Conservation (phyloP, 495 filamentous ascomycete species). For the Xylaria intraflava region DNA sequence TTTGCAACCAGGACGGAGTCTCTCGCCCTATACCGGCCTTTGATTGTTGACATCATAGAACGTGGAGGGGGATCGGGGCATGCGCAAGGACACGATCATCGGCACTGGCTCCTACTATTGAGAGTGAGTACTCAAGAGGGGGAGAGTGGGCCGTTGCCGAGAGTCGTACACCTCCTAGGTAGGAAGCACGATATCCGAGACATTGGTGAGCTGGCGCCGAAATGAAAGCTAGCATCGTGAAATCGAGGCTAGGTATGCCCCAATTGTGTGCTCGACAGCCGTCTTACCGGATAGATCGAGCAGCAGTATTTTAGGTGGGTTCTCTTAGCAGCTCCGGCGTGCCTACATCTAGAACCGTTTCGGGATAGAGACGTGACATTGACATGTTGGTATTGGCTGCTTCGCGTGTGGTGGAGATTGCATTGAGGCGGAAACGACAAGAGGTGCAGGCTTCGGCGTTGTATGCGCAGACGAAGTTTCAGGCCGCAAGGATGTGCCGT, state of each 20-base stretch:
- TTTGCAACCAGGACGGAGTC: too few species aligned
- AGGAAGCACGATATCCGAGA: not conserved
- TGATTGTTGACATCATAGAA: not conserved
- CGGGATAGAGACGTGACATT: not conserved
- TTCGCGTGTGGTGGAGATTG: not conserved
- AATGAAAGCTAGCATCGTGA: not conserved
- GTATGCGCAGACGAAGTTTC: not conserved
- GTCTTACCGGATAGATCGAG: not conserved
- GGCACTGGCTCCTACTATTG: not conserved
- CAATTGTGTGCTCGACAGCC: not conserved
- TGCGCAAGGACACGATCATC: not conserved
- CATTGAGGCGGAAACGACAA: not conserved
- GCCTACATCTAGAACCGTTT: not conserved
- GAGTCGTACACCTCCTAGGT: not conserved
- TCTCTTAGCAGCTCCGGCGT: not conserved
- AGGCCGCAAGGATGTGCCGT: not conserved
- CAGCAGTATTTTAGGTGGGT: not conserved
- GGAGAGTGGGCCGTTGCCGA: not conserved
- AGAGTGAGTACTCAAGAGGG: not conserved
- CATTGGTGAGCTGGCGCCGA: not conserved
- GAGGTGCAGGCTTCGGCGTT: not conserved
- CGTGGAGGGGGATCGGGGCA: not conserved
- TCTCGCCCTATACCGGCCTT: too few species aligned
- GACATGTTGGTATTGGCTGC: not conserved
- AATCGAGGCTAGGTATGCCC: not conserved